Base-by-base conservation (phyloP, 2,329 filamentous ascomycete species). In the Eutypa lata region DNA sequence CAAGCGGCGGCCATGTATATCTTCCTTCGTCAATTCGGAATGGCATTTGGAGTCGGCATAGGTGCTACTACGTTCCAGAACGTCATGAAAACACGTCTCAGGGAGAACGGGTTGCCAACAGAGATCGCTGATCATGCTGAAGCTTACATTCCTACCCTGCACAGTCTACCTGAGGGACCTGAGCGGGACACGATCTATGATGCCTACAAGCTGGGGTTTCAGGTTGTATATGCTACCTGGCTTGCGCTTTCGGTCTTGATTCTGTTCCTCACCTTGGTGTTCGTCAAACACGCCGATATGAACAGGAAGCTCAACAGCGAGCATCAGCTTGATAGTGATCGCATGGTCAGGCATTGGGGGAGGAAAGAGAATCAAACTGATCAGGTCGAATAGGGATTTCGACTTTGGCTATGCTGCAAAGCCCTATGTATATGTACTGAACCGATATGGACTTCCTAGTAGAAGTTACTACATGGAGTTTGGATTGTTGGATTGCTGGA, bases 21-120 rank as follows among this genome's bases (percentile, higher is more conserved):
- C 16, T 76, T 75, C 48, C 60, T 70, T 54, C 69, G 73, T 6
- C 71, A 71, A 19, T 63, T 75, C 48, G 73, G 73, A 52, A 71
- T 71, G 64, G 67, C 71, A 2, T 57, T 74, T n/a, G 73, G 73
- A 31, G 68, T 75, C 16, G 73, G 71, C 44, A 61, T 76, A 33
- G 67, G 72, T 40, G 71, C 71, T 11, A 71, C 72, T 22, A 63
- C 70, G 7, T 75, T 74, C 61, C 73, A 75, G 48, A 75, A 75
- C 57, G 60, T 71, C 47, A 72, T 72, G 70, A 55, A 58, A 26
- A 50, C 57, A 48, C 69, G 71, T 58, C 64, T 73, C 2, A 46
- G 53, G 10, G 61, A 59, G 54, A 53, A 68, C 11, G 66, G 63
- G 0, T 51, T 71, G 7, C 65, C 68, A 0, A 55, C 58, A 11